Percentiles rank a stretch among this genome's conserved stretches.
These are phyloP conservation scores for Solanum hybrid DNA, from an alignment of 305 asterid genomes.

Conservation along the genomic window DNA sequence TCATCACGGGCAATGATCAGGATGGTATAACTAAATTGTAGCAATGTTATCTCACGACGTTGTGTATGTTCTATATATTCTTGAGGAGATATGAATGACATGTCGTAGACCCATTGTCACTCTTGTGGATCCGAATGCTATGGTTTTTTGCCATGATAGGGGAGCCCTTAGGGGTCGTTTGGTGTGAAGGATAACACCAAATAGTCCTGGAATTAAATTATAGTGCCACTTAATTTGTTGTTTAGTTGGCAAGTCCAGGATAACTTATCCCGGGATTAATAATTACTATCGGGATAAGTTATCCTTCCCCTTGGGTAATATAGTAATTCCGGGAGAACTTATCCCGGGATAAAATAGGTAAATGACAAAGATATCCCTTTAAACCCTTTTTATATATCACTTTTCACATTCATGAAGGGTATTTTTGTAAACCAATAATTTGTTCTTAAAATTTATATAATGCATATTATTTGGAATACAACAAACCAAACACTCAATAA, in stretches of 20 bases:
- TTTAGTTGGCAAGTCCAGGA: neutral
- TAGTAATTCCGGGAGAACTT: neutral
- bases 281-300: neutral
- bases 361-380: neutral
- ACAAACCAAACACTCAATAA: neutral
- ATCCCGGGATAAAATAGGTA: neutral
- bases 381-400: neutral
- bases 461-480: neutral
- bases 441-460: neutral
- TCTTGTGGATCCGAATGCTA: neutral
- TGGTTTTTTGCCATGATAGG: neutral
- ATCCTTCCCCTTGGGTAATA: neutral
- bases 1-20: neutral
- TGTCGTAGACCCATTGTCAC: neutral
- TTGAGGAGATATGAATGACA: neutral
- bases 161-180: neutral
- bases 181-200: neutral
- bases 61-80: neutral
- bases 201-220: neutral
- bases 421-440: neutral
- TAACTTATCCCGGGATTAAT: neutral
- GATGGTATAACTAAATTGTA: neutral
- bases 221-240: neutral
- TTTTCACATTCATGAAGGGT: neutral
- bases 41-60: neutral